phyloP scores from a whole-genome alignment of 1,284 basidiomycete species.

The Sutorius eximius region DNA sequence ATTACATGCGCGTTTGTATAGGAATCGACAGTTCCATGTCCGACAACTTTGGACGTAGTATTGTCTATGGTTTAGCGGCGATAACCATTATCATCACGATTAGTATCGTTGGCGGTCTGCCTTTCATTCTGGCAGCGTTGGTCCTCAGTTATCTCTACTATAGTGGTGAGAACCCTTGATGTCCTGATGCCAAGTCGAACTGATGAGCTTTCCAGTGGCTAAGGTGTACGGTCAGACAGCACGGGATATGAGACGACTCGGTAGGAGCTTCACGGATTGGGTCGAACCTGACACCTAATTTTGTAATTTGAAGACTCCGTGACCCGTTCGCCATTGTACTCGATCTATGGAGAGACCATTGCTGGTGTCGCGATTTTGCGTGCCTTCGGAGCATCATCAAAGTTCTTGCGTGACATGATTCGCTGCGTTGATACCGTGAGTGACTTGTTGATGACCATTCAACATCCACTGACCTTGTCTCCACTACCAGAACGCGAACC shows the following conservation, averaged over 20 bases:
- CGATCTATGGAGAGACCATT: conserved; percentile 89
- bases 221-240: conserved; percentile 82
- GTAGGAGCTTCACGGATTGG: conserved; percentile 41
- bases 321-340: conserved; percentile 88
- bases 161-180: conserved; percentile 51
- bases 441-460: conserved; percentile 7
- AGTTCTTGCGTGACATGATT: conserved; percentile 86
- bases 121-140: conserved; percentile 65
- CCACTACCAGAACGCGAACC: conserved; percentile 62
- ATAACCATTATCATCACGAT: conserved; percentile 77
- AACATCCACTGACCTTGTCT: not conserved
- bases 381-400: conserved; percentile 85
- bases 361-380: conserved; percentile 86
- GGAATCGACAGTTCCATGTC: conserved; percentile 84
- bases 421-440: conserved; percentile 78
- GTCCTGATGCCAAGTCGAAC: not conserved
- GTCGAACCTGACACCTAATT: not conserved
- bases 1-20: conserved; percentile 26
- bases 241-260: conserved; percentile 84
- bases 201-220: conserved; percentile 36
- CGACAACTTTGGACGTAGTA: conserved; percentile 82
- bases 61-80: conserved; percentile 58
- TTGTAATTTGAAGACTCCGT: conserved; percentile 65
- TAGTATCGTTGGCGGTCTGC: conserved; percentile 75
- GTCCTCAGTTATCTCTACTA: conserved; percentile 69